These are phyloP conservation scores for Simmondsia chinensis DNA, from an alignment of 148 eudicot genomes.

Conservation along the genomic window DNA sequence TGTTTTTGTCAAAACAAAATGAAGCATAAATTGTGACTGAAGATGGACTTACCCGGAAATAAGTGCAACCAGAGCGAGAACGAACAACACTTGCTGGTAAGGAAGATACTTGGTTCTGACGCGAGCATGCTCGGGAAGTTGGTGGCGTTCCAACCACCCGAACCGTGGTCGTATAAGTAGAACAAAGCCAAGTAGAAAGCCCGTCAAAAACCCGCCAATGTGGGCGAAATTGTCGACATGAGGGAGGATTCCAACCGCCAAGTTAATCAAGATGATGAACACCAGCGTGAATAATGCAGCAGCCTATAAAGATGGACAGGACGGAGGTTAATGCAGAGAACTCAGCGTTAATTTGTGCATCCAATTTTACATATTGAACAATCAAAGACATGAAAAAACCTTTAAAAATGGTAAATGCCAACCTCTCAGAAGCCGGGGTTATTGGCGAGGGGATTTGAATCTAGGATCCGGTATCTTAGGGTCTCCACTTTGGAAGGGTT, in stretches of 20 bases:
- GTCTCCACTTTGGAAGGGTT: too few relatives aligned
- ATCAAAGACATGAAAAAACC: too few relatives aligned
- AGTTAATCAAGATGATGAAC: slow-evolving; percentile 57
- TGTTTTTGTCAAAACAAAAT: too few relatives aligned
- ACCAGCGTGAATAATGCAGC: slow-evolving; percentile 70
- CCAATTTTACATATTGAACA: too few relatives aligned
- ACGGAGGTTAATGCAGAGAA: background rate
- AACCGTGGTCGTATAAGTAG: slow-evolving; percentile 67
- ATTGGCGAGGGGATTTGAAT: too few relatives aligned
- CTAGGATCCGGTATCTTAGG: too few relatives aligned
- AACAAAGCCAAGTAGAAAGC: slow-evolving; percentile 74
- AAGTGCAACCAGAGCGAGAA: slow-evolving; percentile 33
- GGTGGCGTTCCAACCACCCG: slow-evolving; percentile 60
- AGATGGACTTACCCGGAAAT: slow-evolving; percentile 53
- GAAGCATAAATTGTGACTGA: background rate
- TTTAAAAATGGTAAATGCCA: too few relatives aligned
- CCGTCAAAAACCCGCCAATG: slow-evolving; percentile 72
- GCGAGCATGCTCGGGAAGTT: slow-evolving; percentile 52
- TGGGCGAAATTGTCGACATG: slow-evolving; percentile 90
- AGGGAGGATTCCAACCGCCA: slow-evolving; percentile 81
- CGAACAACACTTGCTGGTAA: slow-evolving; percentile 43
- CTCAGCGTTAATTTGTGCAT: background rate
- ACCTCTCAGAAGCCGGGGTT: too few relatives aligned
- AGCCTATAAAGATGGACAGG: slow-evolving; percentile 32
- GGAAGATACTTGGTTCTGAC: slow-evolving; percentile 46